These are phyloP conservation scores for Tuber aestivum DNA, from an alignment of 495 filamentous ascomycete genomes.

Conservation along the genomic window DNA sequence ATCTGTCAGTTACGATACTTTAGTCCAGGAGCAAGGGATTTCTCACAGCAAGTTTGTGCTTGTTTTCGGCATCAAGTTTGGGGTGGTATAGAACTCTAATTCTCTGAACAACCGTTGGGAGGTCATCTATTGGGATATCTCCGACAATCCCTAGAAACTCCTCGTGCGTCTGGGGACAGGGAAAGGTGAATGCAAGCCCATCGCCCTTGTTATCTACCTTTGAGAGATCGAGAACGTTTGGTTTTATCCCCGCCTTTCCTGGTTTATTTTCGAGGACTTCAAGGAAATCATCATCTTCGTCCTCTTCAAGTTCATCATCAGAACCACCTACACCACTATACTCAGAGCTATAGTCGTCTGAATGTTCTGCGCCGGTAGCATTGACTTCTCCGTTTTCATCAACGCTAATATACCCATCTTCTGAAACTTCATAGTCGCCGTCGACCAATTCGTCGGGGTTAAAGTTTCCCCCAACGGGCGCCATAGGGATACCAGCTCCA, in stretches of 20 bases:
- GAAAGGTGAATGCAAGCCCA: slow-evolving; percentile 69
- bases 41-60: slow-evolving; percentile 58
- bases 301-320: slow-evolving; percentile 54
- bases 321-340: slow-evolving; percentile 52
- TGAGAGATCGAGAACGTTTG: slow-evolving; percentile 5
- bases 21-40: not conserved
- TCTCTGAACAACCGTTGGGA: slow-evolving; percentile 75
- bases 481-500: slow-evolving; percentile 51
- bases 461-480: slow-evolving; percentile 47
- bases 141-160: slow-evolving; percentile 63
- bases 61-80: slow-evolving; percentile 77
- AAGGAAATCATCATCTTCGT: slow-evolving; percentile 63
- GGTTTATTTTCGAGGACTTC: slow-evolving; percentile 49
- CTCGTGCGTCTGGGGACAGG: slow-evolving; percentile 69
- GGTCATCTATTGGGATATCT: slow-evolving; percentile 54
- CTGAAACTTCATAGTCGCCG: slow-evolving; percentile 48
- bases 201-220: slow-evolving; percentile 40
- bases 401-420: slow-evolving; percentile 51
- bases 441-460: slow-evolving; percentile 46
- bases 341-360: slow-evolving; percentile 49
- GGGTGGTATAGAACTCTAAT: slow-evolving; percentile 85
- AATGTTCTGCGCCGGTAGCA: slow-evolving; percentile 55
- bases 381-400: slow-evolving; percentile 77
- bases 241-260: slow-evolving; percentile 19
- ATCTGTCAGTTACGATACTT: slow-evolving; percentile 3